Conservation (phyloP, 176 grass and related monocot species). For the Microstegium vimineum region DNA sequence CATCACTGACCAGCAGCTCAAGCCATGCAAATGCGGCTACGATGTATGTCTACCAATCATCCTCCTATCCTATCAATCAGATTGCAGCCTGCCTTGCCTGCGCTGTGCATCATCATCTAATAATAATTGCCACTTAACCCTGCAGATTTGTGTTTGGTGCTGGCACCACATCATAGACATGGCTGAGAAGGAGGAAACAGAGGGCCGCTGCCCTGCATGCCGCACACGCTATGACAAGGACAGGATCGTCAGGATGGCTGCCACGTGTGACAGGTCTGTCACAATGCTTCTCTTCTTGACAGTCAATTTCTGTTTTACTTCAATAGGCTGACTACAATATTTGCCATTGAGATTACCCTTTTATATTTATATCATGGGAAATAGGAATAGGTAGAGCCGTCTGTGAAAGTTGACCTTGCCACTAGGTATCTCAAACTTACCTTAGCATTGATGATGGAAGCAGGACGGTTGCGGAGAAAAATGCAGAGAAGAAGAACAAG, state of each 20-base stretch:
- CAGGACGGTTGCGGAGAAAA: slow-evolving; percentile 70
- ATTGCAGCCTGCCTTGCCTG: background rate
- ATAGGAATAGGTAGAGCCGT: background rate
- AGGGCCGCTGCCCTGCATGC: slow-evolving; percentile 90
- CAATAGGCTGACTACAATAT: too few relatives aligned
- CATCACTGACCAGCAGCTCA: slow-evolving; percentile 93
- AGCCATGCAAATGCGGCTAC: slow-evolving; percentile 97
- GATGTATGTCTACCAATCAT: slow-evolving; percentile 36
- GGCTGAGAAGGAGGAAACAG: slow-evolving; percentile 91
- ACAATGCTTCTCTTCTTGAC: background rate
- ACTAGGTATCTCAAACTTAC: background rate
- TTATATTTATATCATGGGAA: background rate
- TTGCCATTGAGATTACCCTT: background rate
- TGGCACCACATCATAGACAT: slow-evolving; percentile 99
- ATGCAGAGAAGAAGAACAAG: slow-evolving; percentile 82
- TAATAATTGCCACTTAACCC: background rate
- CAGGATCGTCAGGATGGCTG: slow-evolving; percentile 85
- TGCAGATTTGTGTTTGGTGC: slow-evolving; percentile 97
- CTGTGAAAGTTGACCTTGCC: background rate
- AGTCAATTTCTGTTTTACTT: background rate
- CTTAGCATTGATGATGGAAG: background rate
- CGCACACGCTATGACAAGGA: slow-evolving; percentile 89
- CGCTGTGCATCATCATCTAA: background rate
- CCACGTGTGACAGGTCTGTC: slow-evolving; percentile 68
- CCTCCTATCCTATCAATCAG: background rate